A percentile compares a stretch with the other conserved stretches of the same genome.
Evolutionary conservation across 2,329 filamentous ascomycete genomes (phyloP).

Genomic region (Ceratocystis cacaofunesta): DNA sequence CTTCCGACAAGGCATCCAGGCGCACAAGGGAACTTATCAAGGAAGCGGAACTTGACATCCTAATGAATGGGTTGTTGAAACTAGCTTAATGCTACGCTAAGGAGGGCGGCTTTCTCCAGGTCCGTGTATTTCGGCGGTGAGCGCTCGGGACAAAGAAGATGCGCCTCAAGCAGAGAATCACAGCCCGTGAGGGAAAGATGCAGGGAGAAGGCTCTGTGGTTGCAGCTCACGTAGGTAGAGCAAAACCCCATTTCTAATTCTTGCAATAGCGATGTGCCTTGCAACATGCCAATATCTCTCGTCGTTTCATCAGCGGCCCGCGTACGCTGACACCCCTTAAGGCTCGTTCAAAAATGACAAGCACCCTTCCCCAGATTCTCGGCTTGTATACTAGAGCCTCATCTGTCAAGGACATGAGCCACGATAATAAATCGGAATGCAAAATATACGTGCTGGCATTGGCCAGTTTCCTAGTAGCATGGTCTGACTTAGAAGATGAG

Average conservation of each 20-base stretch:
- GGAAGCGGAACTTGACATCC: neutral
- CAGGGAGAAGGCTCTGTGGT: neutral
- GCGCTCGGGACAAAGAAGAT: neutral
- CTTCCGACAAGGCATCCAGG: neutral
- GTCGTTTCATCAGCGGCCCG: neutral
- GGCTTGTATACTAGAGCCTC: slow-evolving; percentile 3
- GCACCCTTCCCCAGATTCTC: neutral
- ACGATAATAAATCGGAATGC: slow-evolving; percentile 7
- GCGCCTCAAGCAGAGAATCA: neutral
- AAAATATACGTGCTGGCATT: neutral
- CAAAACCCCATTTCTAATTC: too few relatives aligned
- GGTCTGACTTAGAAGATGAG: neutral
- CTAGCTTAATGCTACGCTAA: neutral
- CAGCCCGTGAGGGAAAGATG: neutral
- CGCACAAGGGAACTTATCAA: neutral
- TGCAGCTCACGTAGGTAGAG: too few relatives aligned
- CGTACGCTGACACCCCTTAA: neutral
- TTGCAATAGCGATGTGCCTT: neutral
- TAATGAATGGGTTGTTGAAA: neutral
- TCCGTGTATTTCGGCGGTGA: neutral
- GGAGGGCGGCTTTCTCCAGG: neutral
- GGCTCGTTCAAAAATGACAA: neutral
- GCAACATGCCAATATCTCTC: neutral
- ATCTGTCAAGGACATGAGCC: neutral
- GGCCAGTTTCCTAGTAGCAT: neutral